phyloP scores from a whole-genome alignment of 257 asterid genomes.

The Fraxinus excelsior region DNA sequence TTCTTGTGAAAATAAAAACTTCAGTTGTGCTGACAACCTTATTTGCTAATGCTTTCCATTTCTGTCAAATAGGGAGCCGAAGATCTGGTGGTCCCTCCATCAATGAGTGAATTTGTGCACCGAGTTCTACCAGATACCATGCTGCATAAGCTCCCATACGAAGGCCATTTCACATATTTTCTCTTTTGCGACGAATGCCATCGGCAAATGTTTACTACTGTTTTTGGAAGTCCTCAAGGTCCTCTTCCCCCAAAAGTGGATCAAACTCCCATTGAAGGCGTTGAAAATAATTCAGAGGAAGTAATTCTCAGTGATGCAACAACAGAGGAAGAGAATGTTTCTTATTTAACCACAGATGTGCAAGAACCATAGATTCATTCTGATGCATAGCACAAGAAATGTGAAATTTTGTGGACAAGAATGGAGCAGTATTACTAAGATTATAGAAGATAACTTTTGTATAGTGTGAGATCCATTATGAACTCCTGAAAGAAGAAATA shows the following conservation, averaged over 20 bases:
- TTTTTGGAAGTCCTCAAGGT: constrained; percentile 77
- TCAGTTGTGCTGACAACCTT: not conserved
- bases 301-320: constrained; percentile 27
- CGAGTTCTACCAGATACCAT: constrained; percentile 84
- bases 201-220: constrained; percentile 61
- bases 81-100: constrained; percentile 80
- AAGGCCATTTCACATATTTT: constrained; percentile 86
- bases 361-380: not conserved
- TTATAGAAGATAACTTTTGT: not conserved
- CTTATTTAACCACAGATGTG: constrained; percentile 18
- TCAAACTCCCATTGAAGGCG: constrained; percentile 30
- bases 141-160: constrained; percentile 82
- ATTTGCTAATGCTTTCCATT: not conserved
- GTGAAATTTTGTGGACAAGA: not conserved
- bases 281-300: constrained; percentile 33
- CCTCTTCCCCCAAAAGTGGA: constrained; percentile 46
- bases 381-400: not conserved
- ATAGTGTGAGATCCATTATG: not conserved
- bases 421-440: not conserved
- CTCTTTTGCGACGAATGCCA: constrained; percentile 88
- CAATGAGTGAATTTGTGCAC: constrained; percentile 72
- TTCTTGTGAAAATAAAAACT: not conserved
- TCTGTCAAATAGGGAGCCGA: constrained; percentile 68
- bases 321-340: constrained; percentile 22
- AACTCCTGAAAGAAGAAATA: not conserved